A percentile compares a stretch with the other conserved stretches of the same genome.
phyloP scores from a whole-genome alignment of 2,329 filamentous ascomycete genomes.

The Rachicladosporium sp. region DNA sequence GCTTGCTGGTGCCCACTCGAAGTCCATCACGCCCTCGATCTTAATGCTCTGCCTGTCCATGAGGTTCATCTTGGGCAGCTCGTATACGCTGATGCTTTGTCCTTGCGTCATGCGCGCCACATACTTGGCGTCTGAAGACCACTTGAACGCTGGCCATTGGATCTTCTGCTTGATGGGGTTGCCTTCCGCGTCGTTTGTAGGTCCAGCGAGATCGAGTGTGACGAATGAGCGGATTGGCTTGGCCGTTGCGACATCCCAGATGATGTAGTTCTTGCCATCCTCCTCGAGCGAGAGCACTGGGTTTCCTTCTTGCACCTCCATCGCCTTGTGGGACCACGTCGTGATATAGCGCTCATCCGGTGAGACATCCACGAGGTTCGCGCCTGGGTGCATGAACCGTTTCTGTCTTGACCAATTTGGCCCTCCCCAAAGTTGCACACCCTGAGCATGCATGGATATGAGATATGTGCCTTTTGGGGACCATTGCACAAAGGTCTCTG shows the following conservation, averaged over 20 bases:
- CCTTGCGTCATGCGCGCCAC: conserved; percentile 83
- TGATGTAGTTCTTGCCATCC: conserved; percentile 97
- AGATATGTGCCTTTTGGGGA: conserved; percentile 89
- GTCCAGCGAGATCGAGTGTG: conserved; percentile 66
- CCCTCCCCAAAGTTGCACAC: conserved; percentile 95
- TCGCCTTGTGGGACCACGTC: conserved; percentile 91
- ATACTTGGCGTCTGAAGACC: conserved; percentile 95
- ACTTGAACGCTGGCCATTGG: conserved; percentile 98
- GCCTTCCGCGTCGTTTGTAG: conserved; percentile 47
- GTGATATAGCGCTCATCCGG: conserved; percentile 85
- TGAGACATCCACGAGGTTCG: conserved; percentile 94
- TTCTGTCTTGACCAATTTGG: conserved; percentile 78
- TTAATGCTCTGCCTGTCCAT: conserved; percentile 88
- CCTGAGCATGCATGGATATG: conserved; percentile 87
- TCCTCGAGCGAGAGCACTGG: conserved; percentile 66
- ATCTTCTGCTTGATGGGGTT: conserved; percentile 75
- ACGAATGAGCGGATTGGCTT: conserved; percentile 88
- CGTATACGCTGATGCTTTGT: conserved; percentile 82
- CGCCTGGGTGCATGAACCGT: conserved; percentile 87
- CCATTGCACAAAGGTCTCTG: conserved; percentile 96
- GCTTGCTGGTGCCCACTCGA: conserved; percentile 88
- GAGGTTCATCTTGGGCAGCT: conserved; percentile 77
- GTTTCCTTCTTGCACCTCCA: conserved; percentile 82
- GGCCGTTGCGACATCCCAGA: conserved; percentile 88
- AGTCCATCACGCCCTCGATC: conserved; percentile 92